Evolutionary conservation across 2,329 filamentous ascomycete genomes (phyloP).

Genomic region (Botrytis aclada): DNA sequence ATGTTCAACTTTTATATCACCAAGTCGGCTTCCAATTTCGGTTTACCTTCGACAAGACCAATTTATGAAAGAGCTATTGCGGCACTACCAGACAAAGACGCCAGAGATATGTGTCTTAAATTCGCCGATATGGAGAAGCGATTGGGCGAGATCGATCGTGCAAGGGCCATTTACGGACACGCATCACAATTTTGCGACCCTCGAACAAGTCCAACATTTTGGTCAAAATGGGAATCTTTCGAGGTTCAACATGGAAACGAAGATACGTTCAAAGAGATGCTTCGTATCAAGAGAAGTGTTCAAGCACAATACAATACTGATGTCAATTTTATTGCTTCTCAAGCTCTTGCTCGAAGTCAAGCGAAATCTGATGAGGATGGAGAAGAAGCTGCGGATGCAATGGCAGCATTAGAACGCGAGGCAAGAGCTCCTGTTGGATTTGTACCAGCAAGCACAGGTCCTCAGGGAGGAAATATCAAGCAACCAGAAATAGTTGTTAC

Average conservation of each 20-base stretch:
- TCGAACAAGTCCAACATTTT: conserved; percentile 83
- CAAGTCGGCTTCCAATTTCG: conserved; percentile 97
- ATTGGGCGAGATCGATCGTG: conserved; percentile 89
- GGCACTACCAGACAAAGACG: conserved; percentile 87
- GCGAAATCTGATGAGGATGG: conserved; percentile 46
- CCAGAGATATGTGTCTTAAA: conserved; percentile 97
- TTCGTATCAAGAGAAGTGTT: conserved; percentile 94
- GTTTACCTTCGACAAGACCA: conserved; percentile 85
- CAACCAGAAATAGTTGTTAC: conserved; percentile 44
- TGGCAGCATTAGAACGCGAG: conserved; percentile 85
- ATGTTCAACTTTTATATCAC: conserved; percentile 99
- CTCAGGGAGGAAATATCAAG: conserved; percentile 56
- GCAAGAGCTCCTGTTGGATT: conserved; percentile 87
- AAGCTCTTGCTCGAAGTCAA: conserved; percentile 82
- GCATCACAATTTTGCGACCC: conserved; percentile 97
- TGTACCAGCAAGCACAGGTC: conserved; percentile 77
- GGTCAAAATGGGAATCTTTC: conserved; percentile 95
- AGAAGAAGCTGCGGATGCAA: conserved; percentile 65
- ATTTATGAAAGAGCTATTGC: conserved; percentile 97
- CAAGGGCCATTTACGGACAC: conserved; percentile 92
- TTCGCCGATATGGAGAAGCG: conserved; percentile 96
- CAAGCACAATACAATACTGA: conserved; percentile 98
- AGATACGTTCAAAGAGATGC: conserved; percentile 99
- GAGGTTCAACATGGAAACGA: conserved; percentile 98
- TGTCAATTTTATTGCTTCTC: conserved; percentile 96